Evolutionary conservation across 106 monocot genomes (phyloP).

Genomic region (Allium sativum): DNA sequence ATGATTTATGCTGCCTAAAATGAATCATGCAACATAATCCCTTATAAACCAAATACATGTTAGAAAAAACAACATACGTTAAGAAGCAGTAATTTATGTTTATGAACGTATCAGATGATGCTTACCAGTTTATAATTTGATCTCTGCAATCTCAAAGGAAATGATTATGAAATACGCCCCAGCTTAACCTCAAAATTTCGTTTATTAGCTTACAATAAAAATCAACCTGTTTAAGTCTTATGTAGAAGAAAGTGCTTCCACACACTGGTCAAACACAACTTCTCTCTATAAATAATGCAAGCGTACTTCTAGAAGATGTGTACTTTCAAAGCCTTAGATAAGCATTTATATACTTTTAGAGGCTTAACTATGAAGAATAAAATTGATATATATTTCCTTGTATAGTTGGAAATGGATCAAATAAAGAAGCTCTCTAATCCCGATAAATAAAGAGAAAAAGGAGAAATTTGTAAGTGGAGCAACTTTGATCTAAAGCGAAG

Average conservation of each 20-base stretch:
- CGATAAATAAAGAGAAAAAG: not conserved
- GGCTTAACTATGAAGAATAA: not conserved
- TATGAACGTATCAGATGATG: too few species aligned
- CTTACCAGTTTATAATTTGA: too few species aligned
- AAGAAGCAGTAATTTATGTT: too few species aligned
- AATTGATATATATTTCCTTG: not conserved
- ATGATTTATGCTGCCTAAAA: too few species aligned
- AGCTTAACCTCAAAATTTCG: not conserved
- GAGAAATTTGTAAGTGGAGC: not conserved
- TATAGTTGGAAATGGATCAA: slow-evolving; percentile 1
- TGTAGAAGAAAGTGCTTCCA: not conserved
- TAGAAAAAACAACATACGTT: too few species aligned
- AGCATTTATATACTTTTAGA: too few species aligned
- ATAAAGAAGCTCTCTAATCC: not conserved
- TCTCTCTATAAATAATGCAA: not conserved
- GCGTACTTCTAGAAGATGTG: not conserved
- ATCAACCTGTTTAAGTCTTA: not conserved
- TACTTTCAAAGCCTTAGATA: too few species aligned
- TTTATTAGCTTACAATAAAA: not conserved
- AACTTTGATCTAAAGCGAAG: too few species aligned
- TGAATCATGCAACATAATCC: too few species aligned
- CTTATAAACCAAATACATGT: too few species aligned
- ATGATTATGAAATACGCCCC: not conserved
- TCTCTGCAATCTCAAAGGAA: not conserved
- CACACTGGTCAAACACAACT: slow-evolving; percentile 6